Conservation (phyloP, 495 filamentous ascomycete genomes). For the Penicillium paradoxum region DNA sequence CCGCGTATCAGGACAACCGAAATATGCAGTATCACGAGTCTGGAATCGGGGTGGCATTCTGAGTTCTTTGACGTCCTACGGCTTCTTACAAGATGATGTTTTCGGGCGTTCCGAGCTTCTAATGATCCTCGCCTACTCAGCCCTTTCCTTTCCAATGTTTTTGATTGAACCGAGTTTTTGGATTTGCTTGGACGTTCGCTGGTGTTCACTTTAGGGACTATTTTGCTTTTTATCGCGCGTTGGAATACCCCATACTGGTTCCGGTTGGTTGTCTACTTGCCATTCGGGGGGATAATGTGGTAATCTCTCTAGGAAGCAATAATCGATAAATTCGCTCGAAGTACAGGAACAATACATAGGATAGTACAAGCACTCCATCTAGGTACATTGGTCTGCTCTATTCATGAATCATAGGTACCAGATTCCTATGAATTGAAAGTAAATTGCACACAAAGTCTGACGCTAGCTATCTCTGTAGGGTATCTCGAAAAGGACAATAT, state of each 20-base stretch:
- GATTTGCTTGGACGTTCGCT: neutral
- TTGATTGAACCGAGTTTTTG: neutral
- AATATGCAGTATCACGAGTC: conserved; percentile 21
- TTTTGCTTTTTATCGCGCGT: neutral
- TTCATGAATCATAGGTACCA: too few species aligned
- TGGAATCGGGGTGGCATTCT: conserved; percentile 37
- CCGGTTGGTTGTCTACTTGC: conserved; percentile 3
- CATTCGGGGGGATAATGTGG: neutral
- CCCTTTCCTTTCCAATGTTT: neutral
- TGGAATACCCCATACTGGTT: conserved; percentile 14
- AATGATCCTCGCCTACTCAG: neutral
- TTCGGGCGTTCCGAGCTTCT: neutral
- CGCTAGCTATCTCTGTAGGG: conserved; percentile 4
- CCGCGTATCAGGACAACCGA: conserved; percentile 17
- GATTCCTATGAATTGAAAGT: neutral
- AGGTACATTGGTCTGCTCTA: too few species aligned
- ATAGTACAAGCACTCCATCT: too few species aligned
- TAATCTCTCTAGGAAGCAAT: too few species aligned
- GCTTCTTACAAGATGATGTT: neutral
- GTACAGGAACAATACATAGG: too few species aligned
- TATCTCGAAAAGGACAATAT: conserved; percentile 11
- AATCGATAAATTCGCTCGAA: too few species aligned
- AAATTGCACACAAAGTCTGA: conserved; percentile 1
- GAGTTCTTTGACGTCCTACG: conserved; percentile 2
- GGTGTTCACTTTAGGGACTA: neutral